Percentiles rank a stretch among this genome's conserved stretches.
These are phyloP conservation scores for Lachnellula cervina DNA, from an alignment of 2,329 filamentous ascomycete species.

Conservation along the genomic window DNA sequence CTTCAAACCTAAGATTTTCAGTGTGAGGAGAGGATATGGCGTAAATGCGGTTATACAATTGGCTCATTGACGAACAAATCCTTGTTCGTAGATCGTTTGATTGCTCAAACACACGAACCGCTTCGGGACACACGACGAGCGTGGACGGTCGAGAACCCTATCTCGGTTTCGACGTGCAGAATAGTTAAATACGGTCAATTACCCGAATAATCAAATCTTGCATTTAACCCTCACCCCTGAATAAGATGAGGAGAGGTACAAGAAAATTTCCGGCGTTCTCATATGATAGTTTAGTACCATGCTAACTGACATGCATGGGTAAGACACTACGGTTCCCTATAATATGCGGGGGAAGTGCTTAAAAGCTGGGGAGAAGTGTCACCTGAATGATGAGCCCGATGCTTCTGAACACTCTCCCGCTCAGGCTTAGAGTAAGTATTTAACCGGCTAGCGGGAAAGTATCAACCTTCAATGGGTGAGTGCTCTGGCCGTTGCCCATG, in stretches of 20 bases:
- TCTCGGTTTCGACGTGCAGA: constrained; percentile 13
- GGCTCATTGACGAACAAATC: neutral
- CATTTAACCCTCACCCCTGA: constrained; percentile 5
- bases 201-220: neutral
- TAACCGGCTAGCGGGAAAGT: constrained; percentile 1
- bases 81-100: constrained; percentile 7
- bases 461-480: constrained; percentile 4
- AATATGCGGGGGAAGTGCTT: constrained; percentile 9
- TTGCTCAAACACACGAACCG: constrained; percentile 10
- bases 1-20: neutral
- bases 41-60: neutral
- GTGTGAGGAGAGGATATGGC: neutral
- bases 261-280: neutral
- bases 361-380: constrained; percentile 5
- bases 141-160: constrained; percentile 1
- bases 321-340: neutral
- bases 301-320: neutral
- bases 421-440: neutral
- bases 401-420: neutral
- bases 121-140: constrained; percentile 3
- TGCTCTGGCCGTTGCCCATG: neutral
- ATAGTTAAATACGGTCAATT: neutral
- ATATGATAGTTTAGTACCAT: neutral
- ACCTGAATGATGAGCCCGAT: constrained; percentile 1
- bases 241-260: neutral